Evolutionary conservation across 805 yeast species (phyloP), one percentile per base, ranked within the genome.

Genomic region (Debaryomyces maramus): DNA sequence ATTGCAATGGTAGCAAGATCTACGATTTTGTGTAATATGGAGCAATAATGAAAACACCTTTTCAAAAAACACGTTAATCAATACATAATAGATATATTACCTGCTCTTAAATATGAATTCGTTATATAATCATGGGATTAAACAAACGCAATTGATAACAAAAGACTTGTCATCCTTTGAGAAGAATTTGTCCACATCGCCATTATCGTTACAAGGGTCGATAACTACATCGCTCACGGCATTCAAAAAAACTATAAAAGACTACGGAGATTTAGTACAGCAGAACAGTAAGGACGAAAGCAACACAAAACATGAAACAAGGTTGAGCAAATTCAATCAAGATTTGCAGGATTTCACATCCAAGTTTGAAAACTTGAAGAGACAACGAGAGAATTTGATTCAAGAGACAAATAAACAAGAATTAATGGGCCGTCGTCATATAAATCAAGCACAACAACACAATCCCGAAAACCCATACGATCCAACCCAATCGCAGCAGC

Each of bases 61-160:
- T 22, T 21, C 18, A 26, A 17, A 14, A 20, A 22, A 21, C 26
- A 21, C 24, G 28, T 21, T 14, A 22, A 16, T 19, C 5, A 32
- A 32, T 4, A 20, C 34, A 19, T 5, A n/a, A n/a, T 5, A 24
- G 13, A 15, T 24, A 10, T n/a, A 6, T n/a, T 7, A 24, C 28
- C 11, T 24, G 13, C 16, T 21, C 26, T 24, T 32, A 26, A 36
- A 18, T 11, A 60, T 60, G 98, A 90, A 89, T 65, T 82, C 96
- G 19, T 71, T 90, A 38, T 88, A 84, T 66, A 91, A 88, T 65
- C 95, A 88, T 61, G 97, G 96, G 6, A 73, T 85, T 39, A 88
- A 88, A 61, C 97, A 90, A 62, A 79, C 88, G 21, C 87, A 80
- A 52, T 72, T 81, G 19, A 65, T 91, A 38, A 77, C 81, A 43